Base-by-base conservation (phyloP, 1,284 basidiomycete genomes). In the Ceratobasidium theobromae region DNA sequence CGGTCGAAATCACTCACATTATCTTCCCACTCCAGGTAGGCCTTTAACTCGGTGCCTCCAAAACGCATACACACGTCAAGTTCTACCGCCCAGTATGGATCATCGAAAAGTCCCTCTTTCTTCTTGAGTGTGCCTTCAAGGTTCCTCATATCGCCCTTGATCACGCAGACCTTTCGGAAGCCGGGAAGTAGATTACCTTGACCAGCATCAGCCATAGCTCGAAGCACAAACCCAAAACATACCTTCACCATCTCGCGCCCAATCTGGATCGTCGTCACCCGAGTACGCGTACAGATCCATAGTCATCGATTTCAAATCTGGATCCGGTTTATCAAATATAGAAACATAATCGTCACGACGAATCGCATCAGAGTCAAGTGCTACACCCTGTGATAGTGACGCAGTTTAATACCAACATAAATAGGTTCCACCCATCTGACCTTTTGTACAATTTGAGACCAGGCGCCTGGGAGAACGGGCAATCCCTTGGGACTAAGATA, bases 401-500 rank as follows among this genome's bases (percentile, higher is more conserved):
- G 40, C 6, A n/a, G 4, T 25, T 25, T 2, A 48, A 23, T 14
- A 21, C 5, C 6, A 6, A 16, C 14, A 8, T 6, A 14, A 48
- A 6, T 4, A 6, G 8, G 21, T 5, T 21, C 12, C 18, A 11
- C 18, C 11, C 11, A 14, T 23, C 45, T 11, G 21, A 52, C 60
- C 48, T 64, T 64, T 14, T 30, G 27, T 28, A 64, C 49, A 14
- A 64, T 64, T 28, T 52, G 60, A 1, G 60, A 64, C 60, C 60
- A 64, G 3, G 21, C 48, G 8, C 60, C 60, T 5, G 11, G 45
- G 27, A 48, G 11, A 25, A 48, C 5, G 3, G 23, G 23, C 21
- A 25, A 14, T 5, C 45, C 45, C 12, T 48, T 14, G 21, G 45
- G 4, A 6, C 21, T 11, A 23, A 27, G 3, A 21, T 4, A 48